Percentiles rank a stretch among this genome's conserved stretches.
phyloP scores from a whole-genome alignment of 2,329 filamentous ascomycete species.

The Xylariaceae sp. region DNA sequence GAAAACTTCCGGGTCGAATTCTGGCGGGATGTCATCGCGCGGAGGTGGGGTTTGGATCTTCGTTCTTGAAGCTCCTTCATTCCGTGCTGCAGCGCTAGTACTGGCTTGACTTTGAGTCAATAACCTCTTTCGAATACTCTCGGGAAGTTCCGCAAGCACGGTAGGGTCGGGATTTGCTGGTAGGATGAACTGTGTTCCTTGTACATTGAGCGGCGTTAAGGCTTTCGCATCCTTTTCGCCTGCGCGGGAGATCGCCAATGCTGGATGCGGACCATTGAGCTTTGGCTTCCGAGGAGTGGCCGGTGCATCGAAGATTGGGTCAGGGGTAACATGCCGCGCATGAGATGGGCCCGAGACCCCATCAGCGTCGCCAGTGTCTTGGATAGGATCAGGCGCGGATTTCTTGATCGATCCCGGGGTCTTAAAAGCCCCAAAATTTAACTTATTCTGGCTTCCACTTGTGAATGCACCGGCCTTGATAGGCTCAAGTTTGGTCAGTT shows the following conservation, averaged over 20 bases:
- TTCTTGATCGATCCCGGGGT: slow-evolving; percentile 38
- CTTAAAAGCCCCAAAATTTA: slow-evolving; percentile 62
- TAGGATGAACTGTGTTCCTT: slow-evolving; percentile 87
- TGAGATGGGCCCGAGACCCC: slow-evolving; percentile 31
- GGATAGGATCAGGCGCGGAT: slow-evolving; percentile 39
- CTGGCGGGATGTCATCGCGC: slow-evolving; percentile 53
- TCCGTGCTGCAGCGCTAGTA: slow-evolving; percentile 26
- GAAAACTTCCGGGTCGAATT: slow-evolving; percentile 81
- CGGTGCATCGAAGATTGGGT: slow-evolving; percentile 53
- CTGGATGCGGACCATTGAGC: slow-evolving; percentile 42
- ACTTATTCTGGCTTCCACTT: slow-evolving; percentile 72
- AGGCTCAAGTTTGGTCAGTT: slow-evolving; percentile 87
- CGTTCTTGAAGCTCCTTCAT: slow-evolving; percentile 33
- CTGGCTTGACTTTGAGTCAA: slow-evolving; percentile 49
- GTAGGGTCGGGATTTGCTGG: slow-evolving; percentile 75
- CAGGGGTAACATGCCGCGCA: slow-evolving; percentile 33
- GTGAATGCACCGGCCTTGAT: slow-evolving; percentile 56
- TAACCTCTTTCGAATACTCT: slow-evolving; percentile 73
- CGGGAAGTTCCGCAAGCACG: slow-evolving; percentile 78
- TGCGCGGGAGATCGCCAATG: slow-evolving; percentile 46
- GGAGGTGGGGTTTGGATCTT: slow-evolving; percentile 36
- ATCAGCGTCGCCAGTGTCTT: slow-evolving; percentile 40
- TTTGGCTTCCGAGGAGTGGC: slow-evolving; percentile 49
- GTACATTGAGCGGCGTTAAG: slow-evolving; percentile 67
- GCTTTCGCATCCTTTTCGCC: slow-evolving; percentile 50